These are phyloP conservation scores for Zhuliangozyma parablackwelliae DNA, from an alignment of 1,139 yeast genomes.

Conservation along the genomic window DNA sequence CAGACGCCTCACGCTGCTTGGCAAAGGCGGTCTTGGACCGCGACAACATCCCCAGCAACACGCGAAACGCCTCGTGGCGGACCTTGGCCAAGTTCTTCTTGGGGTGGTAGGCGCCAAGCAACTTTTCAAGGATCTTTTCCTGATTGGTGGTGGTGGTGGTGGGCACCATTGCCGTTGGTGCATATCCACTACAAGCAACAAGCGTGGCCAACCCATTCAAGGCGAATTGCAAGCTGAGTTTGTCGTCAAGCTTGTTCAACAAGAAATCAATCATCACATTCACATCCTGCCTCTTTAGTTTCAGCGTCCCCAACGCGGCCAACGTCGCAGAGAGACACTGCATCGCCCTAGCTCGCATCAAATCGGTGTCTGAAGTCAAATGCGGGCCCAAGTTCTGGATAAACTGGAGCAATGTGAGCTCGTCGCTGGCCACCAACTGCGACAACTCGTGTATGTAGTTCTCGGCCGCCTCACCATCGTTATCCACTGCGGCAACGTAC, in stretches of 20 bases:
- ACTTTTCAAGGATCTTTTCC: constrained; percentile 33
- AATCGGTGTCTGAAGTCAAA: constrained; percentile 64
- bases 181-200: constrained; percentile 44
- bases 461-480: constrained; percentile 18
- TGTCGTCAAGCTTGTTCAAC: constrained; percentile 63
- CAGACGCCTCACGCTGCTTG: constrained; percentile 20
- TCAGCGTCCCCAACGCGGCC: constrained; percentile 24
- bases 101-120: constrained; percentile 53
- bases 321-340: constrained; percentile 56
- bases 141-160: constrained; percentile 10
- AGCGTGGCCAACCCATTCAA: constrained; percentile 54
- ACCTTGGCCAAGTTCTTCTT: constrained; percentile 60
- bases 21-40: constrained; percentile 4
- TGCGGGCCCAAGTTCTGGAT: constrained; percentile 39
- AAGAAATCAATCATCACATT: constrained; percentile 64
- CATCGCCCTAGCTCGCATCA: constrained; percentile 49
- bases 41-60: constrained; percentile 37
- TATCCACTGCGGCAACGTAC: constrained; percentile 29
- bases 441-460: constrained; percentile 22
- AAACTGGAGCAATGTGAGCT: constrained; percentile 30
- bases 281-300: constrained; percentile 58
- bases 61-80: constrained; percentile 55
- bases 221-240: constrained; percentile 48
- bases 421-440: constrained; percentile 14
- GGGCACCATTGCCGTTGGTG: constrained; percentile 8